Evolutionary conservation across 2,329 filamentous ascomycete genomes (phyloP).

Genomic region (Coniochaeta hoffmannii): DNA sequence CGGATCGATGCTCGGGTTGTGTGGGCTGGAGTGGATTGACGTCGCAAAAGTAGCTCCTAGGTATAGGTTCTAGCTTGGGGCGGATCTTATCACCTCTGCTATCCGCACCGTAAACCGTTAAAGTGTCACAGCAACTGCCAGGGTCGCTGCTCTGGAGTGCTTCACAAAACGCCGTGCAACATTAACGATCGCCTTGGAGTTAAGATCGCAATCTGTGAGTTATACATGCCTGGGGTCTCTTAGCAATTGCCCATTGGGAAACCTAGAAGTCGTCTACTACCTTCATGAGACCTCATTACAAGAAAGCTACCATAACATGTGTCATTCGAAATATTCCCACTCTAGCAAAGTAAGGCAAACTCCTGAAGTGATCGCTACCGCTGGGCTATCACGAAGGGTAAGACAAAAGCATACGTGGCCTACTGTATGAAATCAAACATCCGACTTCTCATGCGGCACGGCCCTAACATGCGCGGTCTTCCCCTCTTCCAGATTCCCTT

Average conservation of each 20-base stretch:
- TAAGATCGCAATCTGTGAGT: too few species aligned
- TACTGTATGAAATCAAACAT: not conserved
- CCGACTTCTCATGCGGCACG: not conserved
- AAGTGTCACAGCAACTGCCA: not conserved
- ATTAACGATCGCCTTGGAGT: too few species aligned
- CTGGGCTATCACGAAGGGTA: not conserved
- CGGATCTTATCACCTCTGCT: not conserved
- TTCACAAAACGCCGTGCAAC: too few species aligned
- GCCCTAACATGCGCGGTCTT: not conserved
- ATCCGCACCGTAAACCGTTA: not conserved
- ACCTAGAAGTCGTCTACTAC: too few species aligned
- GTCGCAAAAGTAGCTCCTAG: not conserved
- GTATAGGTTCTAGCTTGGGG: not conserved
- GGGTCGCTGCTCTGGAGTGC: not conserved
- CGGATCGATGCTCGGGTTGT: not conserved
- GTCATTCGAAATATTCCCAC: too few species aligned
- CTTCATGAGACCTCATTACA: too few species aligned
- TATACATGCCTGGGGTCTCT: too few species aligned
- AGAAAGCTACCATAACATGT: too few species aligned
- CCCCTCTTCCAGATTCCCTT: not conserved
- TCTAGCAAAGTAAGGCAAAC: too few species aligned
- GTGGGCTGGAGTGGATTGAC: not conserved
- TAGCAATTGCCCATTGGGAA: too few species aligned
- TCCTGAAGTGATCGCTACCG: too few species aligned
- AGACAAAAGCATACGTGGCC: not conserved